Conservation (phyloP, 306 rosid species). For the Castanea sativa region DNA sequence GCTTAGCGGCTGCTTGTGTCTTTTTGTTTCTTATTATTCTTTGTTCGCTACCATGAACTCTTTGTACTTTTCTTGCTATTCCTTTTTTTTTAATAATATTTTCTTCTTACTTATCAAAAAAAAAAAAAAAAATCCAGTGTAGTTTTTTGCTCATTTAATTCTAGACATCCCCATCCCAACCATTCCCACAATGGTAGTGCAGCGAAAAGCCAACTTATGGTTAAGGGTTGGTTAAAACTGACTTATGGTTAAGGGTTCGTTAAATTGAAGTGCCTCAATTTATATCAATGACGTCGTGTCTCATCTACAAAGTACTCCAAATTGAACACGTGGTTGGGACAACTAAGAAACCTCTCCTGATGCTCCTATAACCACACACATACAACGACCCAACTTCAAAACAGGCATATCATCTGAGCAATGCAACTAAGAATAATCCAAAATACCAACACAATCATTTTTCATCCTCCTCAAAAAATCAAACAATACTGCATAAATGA, state of each 20-base stretch:
- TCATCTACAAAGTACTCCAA: neutral
- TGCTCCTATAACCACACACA: neutral
- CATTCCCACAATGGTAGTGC: slow-evolving; percentile 1
- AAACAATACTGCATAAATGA: too few relatives aligned
- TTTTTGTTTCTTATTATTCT: too few relatives aligned
- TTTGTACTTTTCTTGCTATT: too few relatives aligned
- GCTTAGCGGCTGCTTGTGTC: too few relatives aligned
- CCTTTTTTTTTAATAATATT: too few relatives aligned
- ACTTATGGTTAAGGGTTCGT: neutral
- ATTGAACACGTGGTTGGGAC: neutral
- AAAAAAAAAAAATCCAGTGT: neutral
- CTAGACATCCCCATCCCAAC: neutral
- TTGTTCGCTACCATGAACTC: too few relatives aligned
- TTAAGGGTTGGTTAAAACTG: neutral
- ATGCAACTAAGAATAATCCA: neutral
- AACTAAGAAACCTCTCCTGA: neutral
- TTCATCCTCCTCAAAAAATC: neutral
- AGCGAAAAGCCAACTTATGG: slow-evolving; percentile 7
- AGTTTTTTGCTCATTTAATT: slow-evolving; percentile 6
- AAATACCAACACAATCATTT: neutral
- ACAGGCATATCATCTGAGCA: neutral
- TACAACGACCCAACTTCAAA: neutral
- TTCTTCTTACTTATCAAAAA: too few relatives aligned
- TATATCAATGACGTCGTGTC: neutral
- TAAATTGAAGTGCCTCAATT: neutral